These are phyloP conservation scores for Ceratorhiza oryzae-sativae DNA, from an alignment of 1,284 basidiomycete genomes.

Conservation along the genomic window DNA sequence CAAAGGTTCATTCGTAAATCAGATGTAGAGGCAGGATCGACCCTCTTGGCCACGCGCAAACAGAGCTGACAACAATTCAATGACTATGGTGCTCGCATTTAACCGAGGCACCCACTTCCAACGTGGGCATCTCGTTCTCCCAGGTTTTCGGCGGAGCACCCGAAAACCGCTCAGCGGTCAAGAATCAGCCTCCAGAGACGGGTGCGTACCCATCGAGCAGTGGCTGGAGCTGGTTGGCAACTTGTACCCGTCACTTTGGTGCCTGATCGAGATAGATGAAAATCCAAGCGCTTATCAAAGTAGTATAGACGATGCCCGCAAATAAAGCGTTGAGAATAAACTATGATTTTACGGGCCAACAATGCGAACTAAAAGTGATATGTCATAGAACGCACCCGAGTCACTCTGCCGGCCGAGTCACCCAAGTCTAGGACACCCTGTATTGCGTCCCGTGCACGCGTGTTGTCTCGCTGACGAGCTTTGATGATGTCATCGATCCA, in stretches of 20 bases:
- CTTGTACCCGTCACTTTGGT: slow-evolving; percentile 1
- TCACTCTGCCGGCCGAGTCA: background rate
- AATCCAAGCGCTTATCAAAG: slow-evolving; percentile 26
- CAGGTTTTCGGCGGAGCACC: slow-evolving; percentile 1
- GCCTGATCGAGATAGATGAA: slow-evolving; percentile 10
- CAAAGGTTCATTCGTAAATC: background rate
- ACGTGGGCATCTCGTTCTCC: slow-evolving; percentile 12
- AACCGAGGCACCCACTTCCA: slow-evolving; percentile 1
- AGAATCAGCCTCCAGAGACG: background rate
- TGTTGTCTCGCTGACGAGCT: background rate
- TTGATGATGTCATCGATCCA: slow-evolving; percentile 21
- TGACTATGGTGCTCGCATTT: background rate
- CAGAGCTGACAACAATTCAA: background rate
- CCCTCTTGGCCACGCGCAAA: too few relatives aligned
- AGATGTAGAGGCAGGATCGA: too few relatives aligned
- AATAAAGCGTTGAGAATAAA: slow-evolving; percentile 7
- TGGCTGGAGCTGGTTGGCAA: background rate
- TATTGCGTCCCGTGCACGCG: slow-evolving; percentile 4
- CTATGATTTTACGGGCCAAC: background rate
- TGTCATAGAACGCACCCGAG: background rate
- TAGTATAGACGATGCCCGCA: slow-evolving; percentile 17
- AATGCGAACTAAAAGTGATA: background rate
- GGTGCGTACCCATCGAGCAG: slow-evolving; percentile 18
- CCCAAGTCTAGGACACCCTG: slow-evolving; percentile 1
- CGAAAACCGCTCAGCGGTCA: slow-evolving; percentile 3